phyloP scores from a whole-genome alignment of 176 grass and related monocot species.

The Leersia perrieri region DNA sequence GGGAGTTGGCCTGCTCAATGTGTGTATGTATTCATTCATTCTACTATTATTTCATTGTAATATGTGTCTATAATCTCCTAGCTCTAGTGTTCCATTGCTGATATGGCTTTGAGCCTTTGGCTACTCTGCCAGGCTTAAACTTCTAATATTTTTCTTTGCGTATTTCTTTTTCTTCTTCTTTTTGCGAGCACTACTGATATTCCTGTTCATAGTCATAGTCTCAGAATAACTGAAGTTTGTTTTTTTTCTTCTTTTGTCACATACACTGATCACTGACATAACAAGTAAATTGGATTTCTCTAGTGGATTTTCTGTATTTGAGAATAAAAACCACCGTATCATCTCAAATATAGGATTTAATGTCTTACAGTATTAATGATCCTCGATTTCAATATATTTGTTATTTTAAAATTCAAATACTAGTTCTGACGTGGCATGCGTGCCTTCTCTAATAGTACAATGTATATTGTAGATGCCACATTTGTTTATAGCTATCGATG shows the following conservation, averaged over 20 bases:
- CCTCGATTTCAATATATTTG: background rate
- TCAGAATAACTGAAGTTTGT: background rate
- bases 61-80: background rate
- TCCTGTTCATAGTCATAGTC: background rate
- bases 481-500: background rate
- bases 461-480: background rate
- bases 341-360: background rate
- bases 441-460: background rate
- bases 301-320: background rate
- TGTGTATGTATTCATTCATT: slow-evolving; percentile 59
- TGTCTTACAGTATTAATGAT: background rate
- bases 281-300: background rate
- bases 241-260: background rate
- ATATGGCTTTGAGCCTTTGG: background rate
- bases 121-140: background rate
- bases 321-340: background rate
- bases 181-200: background rate
- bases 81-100: background rate
- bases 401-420: background rate
- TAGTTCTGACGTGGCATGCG: background rate
- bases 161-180: background rate
- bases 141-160: background rate
- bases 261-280: background rate
- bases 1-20: slow-evolving; percentile 89
- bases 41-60: background rate